Conservation (phyloP, 331 rosid genomes). For the Quercus lobata region DNA sequence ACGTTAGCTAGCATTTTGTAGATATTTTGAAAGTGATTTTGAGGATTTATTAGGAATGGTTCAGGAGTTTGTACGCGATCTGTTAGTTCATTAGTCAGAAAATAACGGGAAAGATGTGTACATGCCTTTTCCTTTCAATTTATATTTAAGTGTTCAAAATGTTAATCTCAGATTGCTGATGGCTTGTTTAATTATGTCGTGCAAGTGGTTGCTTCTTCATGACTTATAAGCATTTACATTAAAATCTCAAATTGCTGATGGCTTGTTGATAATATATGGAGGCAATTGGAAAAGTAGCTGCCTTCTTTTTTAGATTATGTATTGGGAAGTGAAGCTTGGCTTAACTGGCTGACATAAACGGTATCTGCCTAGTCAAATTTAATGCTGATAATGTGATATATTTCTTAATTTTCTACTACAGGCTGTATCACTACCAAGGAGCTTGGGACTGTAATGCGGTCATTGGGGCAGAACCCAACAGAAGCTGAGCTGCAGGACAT, state of each 20-base stretch:
- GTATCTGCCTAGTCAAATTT: not conserved
- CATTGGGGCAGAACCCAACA: conserved; percentile 89
- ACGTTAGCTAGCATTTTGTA: not conserved
- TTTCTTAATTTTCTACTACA: conserved; percentile 4
- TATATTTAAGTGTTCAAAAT: too few species aligned
- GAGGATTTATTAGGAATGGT: not conserved
- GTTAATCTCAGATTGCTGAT: not conserved
- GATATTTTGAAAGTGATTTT: not conserved
- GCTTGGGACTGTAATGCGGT: conserved; percentile 87
- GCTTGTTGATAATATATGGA: not conserved
- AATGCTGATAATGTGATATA: not conserved
- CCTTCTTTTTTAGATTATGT: not conserved
- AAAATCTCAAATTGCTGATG: not conserved
- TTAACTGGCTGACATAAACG: too few species aligned
- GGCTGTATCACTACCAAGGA: conserved; percentile 90
- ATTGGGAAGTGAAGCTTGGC: not conserved
- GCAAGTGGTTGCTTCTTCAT: not conserved
- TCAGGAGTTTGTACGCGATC: too few species aligned
- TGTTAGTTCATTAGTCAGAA: too few species aligned
- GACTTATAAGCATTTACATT: not conserved
- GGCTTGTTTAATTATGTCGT: not conserved
- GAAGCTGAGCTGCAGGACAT: conserved; percentile 20
- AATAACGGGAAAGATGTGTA: too few species aligned
- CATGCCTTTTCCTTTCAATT: too few species aligned
- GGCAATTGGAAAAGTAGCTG: not conserved